These are phyloP conservation scores for Backusella australiensis DNA, from an alignment of 192 early-diverging fungal genomes.

Conservation along the genomic window DNA sequence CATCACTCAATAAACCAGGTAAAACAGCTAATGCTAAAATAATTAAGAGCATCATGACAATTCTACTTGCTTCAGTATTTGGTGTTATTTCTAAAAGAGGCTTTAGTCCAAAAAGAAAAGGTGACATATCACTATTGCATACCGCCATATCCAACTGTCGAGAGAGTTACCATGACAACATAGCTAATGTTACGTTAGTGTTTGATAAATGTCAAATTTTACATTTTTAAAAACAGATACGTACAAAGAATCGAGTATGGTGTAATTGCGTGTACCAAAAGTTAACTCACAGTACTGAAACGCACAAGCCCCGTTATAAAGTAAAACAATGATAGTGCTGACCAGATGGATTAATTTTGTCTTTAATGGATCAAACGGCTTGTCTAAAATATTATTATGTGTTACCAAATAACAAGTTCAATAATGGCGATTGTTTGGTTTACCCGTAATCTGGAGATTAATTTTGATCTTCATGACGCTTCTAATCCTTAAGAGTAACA, in stretches of 20 bases:
- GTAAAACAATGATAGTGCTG: conserved; percentile 44
- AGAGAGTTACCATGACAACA: conserved; percentile 61
- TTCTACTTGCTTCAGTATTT: conserved; percentile 42
- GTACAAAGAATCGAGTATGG: conserved; percentile 27
- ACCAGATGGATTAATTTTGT: conserved; percentile 53
- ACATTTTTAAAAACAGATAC: not conserved
- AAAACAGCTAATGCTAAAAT: conserved; percentile 53
- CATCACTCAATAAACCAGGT: conserved; percentile 48
- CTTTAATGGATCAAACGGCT: conserved; percentile 44
- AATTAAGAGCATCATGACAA: conserved; percentile 57
- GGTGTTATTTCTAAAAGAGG: conserved; percentile 51
- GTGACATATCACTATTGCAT: not conserved
- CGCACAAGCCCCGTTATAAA: conserved; percentile 55
- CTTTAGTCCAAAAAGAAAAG: not conserved
- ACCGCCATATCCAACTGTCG: conserved; percentile 65
- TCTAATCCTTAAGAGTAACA: conserved; percentile 48
- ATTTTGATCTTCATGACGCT: conserved; percentile 52
- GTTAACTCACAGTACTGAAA: conserved; percentile 59
- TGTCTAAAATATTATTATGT: conserved; percentile 21
- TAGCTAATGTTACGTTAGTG: conserved; percentile 21
- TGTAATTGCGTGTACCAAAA: conserved; percentile 31
- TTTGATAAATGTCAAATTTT: not conserved
- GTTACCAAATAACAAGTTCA: not conserved
- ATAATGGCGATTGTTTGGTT: not conserved
- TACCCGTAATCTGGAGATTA: conserved; percentile 45